A percentile compares a stretch with the other conserved stretches of the same genome.
phyloP scores from a whole-genome alignment of 225 moss, liverwort and hornwort genomes.

The Marchantia polymorpha region DNA sequence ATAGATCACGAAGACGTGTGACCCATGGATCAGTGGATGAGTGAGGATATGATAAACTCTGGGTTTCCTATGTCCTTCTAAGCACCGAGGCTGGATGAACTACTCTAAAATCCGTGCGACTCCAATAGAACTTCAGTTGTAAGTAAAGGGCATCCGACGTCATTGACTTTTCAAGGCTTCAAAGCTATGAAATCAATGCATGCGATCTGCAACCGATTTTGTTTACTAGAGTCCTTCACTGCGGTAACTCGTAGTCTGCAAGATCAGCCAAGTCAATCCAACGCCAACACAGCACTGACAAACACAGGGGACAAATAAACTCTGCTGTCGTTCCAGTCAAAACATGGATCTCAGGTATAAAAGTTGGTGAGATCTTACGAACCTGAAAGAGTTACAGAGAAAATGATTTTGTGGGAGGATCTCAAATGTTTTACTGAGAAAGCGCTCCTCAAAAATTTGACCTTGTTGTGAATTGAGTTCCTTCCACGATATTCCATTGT shows the following conservation, averaged over 20 bases:
- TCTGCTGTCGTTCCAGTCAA: not conserved
- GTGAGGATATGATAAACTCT: too few species aligned
- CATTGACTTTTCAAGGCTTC: conserved; percentile 6
- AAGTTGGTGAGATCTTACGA: not conserved
- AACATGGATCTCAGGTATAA: too few species aligned
- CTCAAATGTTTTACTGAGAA: conserved; percentile 45
- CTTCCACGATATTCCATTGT: conserved; percentile 44
- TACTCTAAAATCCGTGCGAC: too few species aligned
- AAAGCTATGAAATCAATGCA: conserved; percentile 32
- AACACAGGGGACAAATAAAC: not conserved
- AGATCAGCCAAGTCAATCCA: not conserved
- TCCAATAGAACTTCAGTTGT: too few species aligned
- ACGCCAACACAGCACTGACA: not conserved
- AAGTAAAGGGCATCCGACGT: too few species aligned
- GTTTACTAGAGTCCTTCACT: conserved; percentile 5
- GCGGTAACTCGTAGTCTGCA: conserved; percentile 30
- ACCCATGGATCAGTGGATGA: too few species aligned
- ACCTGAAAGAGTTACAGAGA: conserved; percentile 43
- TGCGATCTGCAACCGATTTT: conserved; percentile 27
- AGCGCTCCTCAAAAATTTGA: conserved; percentile 40
- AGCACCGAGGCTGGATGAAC: too few species aligned
- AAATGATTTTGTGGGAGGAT: conserved; percentile 34
- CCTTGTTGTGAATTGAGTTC: conserved; percentile 45
- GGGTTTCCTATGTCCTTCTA: too few species aligned
- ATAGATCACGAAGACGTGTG: too few species aligned